Percentiles rank a stretch among this genome's conserved stretches.
phyloP scores from a whole-genome alignment of 192 early-diverging fungal species.

The Coemansia sp. region DNA sequence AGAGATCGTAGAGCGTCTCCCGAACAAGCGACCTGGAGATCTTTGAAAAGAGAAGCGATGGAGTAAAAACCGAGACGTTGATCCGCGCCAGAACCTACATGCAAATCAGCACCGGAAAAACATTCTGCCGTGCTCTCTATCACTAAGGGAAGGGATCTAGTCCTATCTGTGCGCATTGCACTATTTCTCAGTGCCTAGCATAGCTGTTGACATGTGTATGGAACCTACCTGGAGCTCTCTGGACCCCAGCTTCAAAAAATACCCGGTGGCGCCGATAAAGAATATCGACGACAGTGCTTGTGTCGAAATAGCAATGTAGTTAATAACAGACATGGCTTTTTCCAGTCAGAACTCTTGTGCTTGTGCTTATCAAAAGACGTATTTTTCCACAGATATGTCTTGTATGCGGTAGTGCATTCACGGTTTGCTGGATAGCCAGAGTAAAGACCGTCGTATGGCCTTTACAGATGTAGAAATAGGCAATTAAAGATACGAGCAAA shows the following conservation, averaged over 20 bases:
- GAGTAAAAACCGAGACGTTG: conserved; percentile 68
- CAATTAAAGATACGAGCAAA: no score
- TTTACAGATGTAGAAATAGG: no score
- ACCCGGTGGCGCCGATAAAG: conserved; percentile 22
- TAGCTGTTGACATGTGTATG: neutral
- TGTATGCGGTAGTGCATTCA: no score
- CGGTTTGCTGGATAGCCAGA: no score
- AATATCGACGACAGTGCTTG: conserved; percentile 30
- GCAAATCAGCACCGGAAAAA: neutral
- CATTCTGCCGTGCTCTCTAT: neutral
- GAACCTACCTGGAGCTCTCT: conserved; percentile 26
- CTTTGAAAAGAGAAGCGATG: conserved; percentile 71
- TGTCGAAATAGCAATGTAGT: conserved; percentile 27
- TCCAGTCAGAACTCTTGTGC: no score
- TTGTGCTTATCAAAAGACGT: no score
- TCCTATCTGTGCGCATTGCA: neutral
- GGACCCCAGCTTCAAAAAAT: conserved; percentile 17
- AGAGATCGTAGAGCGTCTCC: conserved; percentile 61
- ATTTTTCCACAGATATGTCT: no score
- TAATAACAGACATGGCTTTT: conserved; percentile 13
- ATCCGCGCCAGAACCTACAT: conserved; percentile 41
- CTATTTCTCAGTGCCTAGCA: neutral
- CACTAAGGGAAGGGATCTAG: neutral
- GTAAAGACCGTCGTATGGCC: no score
- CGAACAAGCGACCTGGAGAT: conserved; percentile 63